phyloP scores from a whole-genome alignment of 768 basidiomycete genomes.

The Psilocybe tampanensis region DNA sequence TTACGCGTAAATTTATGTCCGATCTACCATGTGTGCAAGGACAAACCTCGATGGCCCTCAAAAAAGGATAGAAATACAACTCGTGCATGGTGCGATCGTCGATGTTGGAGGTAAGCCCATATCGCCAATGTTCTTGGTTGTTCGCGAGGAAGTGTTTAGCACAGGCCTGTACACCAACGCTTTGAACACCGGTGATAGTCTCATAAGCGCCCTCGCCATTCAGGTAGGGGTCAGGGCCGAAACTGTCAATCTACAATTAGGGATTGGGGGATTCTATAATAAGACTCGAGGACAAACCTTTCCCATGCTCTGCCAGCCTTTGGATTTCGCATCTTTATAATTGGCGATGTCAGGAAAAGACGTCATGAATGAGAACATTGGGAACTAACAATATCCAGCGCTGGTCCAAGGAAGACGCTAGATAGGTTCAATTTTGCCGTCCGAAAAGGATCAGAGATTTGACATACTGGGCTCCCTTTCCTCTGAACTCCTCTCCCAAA shows the following conservation, averaged over 20 bases:
- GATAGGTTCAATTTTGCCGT: background rate
- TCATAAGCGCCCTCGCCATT: conserved; percentile 62
- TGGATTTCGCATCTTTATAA: conserved; percentile 49
- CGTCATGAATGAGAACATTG: background rate
- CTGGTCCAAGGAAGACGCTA: conserved; percentile 53
- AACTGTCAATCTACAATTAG: conserved; percentile 29
- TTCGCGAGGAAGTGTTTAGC: conserved; percentile 55
- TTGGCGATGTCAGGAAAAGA: background rate
- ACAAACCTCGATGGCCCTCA: conserved; percentile 48
- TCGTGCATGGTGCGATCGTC: conserved; percentile 62
- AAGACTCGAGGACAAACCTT: conserved; percentile 28
- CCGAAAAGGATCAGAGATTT: background rate
- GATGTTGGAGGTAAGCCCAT: conserved; percentile 45
- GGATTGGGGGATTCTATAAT: too few species aligned
- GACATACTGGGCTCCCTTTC: conserved; percentile 60
- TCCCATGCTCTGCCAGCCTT: conserved; percentile 55
- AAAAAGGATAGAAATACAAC: conserved; percentile 53
- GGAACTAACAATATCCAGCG: conserved; percentile 52
- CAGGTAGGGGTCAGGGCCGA: conserved; percentile 66
- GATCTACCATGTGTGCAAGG: background rate
- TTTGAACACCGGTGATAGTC: conserved; percentile 62
- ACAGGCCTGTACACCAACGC: conserved; percentile 60
- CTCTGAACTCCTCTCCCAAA: conserved; percentile 68
- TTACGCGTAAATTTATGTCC: background rate
- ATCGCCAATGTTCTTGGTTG: conserved; percentile 56